Evolutionary conservation across 2,329 filamentous ascomycete genomes (phyloP).

Genomic region (Penicillium sp.): DNA sequence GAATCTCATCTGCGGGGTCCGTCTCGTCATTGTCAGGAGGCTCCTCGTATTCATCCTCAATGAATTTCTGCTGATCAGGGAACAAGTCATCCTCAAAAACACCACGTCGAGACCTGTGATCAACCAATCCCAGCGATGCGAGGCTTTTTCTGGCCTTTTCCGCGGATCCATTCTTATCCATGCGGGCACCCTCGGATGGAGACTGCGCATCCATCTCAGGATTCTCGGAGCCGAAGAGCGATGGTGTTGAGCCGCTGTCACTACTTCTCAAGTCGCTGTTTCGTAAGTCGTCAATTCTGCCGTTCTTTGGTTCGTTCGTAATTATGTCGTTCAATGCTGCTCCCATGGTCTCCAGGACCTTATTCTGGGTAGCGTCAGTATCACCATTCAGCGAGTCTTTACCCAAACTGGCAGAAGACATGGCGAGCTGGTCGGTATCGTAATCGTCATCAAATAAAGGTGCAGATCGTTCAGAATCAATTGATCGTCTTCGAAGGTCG

Average conservation of each 20-base stretch:
- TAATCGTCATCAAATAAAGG: conserved; percentile 76
- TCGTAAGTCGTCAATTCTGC: conserved; percentile 32
- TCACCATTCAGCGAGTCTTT: conserved; percentile 57
- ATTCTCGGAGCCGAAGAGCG: conserved; percentile 49
- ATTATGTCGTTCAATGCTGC: conserved; percentile 88
- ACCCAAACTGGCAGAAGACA: conserved; percentile 75
- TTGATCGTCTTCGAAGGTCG: conserved; percentile 55
- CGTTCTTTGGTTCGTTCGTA: conserved; percentile 59
- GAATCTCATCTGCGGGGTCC: conserved; percentile 72
- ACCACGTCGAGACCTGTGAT: conserved; percentile 76
- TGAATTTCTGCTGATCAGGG: conserved; percentile 71
- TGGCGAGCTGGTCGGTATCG: conserved; percentile 62
- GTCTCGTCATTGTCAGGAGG: conserved; percentile 53
- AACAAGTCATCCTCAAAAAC: conserved; percentile 97
- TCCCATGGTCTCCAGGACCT: conserved; percentile 88
- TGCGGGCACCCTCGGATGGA: conserved; percentile 53
- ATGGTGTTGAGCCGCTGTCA: conserved; percentile 31
- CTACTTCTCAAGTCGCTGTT: conserved; percentile 28
- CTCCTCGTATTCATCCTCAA: conserved; percentile 80
- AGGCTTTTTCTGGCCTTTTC: conserved; percentile 72
- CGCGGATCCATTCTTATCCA: conserved; percentile 34
- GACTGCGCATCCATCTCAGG: conserved; percentile 52
- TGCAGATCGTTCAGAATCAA: conserved; percentile 59
- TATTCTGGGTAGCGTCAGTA: conserved; percentile 56
- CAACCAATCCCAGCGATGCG: conserved; percentile 84